phyloP scores from a whole-genome alignment of 2,329 filamentous ascomycete species.

The Colletotrichum gigasporum region DNA sequence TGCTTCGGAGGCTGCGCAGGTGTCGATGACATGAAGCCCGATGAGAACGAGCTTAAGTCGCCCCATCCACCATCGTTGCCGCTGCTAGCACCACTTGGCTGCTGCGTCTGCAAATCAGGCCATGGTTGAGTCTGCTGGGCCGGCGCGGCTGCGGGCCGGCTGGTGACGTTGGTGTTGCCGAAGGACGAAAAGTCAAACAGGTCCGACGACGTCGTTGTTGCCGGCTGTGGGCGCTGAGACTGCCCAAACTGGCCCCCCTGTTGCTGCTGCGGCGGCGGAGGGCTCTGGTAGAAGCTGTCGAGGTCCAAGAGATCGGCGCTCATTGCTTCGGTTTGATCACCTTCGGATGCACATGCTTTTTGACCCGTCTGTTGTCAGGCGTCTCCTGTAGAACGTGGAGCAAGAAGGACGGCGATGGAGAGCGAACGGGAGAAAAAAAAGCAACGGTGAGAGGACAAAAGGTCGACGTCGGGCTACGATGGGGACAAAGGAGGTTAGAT shows the following conservation, averaged over 20 bases:
- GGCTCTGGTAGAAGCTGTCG: conserved; percentile 55
- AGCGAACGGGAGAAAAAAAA: background rate
- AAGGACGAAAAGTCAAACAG: conserved; percentile 37
- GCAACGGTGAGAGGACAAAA: conserved; percentile 1
- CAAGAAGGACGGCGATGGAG: background rate
- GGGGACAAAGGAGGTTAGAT: conserved; percentile 28
- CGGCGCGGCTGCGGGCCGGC: conserved; percentile 1
- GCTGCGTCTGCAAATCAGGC: conserved; percentile 41
- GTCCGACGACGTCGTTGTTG: conserved; percentile 37
- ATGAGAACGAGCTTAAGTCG: conserved; percentile 30
- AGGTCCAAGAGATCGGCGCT: conserved; percentile 75
- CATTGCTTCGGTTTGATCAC: conserved; percentile 51
- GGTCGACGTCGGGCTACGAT: conserved; percentile 5
- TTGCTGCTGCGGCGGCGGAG: conserved; percentile 37
- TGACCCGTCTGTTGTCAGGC: background rate
- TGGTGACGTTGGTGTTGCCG: conserved; percentile 27
- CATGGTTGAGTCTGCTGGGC: conserved; percentile 38
- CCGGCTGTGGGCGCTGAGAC: conserved; percentile 28
- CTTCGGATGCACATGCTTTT: conserved; percentile 23
- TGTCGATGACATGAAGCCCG: conserved; percentile 23
- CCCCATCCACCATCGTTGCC: conserved; percentile 34
- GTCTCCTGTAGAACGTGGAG: background rate
- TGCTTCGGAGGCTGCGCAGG: conserved; percentile 25
- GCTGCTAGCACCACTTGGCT: conserved; percentile 26
- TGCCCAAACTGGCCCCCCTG: conserved; percentile 19